Percentiles rank a stretch among this genome's conserved stretches.
Evolutionary conservation across 202 grass and related monocot genomes (phyloP).

Genomic region (Musa balbisiana): DNA sequence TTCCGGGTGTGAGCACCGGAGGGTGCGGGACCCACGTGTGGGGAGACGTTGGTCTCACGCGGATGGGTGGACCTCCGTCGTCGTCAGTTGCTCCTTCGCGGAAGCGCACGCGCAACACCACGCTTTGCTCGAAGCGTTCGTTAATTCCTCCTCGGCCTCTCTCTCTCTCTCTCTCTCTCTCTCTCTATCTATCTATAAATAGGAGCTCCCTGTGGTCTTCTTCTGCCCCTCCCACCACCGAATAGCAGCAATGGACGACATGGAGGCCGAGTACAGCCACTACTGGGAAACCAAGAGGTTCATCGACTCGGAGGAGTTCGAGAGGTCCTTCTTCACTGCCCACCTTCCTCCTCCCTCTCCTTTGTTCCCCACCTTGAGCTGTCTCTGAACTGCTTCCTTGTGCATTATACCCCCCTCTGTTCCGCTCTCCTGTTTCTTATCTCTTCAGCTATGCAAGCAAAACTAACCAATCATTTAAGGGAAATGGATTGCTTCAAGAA

Average conservation of each 20-base stretch:
- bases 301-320: slow-evolving; percentile 35
- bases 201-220: background rate
- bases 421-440: background rate
- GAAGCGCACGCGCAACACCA: too few species aligned
- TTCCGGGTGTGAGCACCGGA: too few species aligned
- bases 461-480: too few species aligned
- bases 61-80: too few species aligned
- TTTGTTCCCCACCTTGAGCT: too few species aligned
- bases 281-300: slow-evolving; percentile 42
- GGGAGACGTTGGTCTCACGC: too few species aligned
- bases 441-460: background rate
- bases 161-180: background rate
- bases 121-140: background rate
- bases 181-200: slow-evolving; percentile 8
- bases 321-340: slow-evolving; percentile 16
- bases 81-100: too few species aligned
- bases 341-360: background rate
- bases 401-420: background rate
- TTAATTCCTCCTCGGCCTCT: background rate
- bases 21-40: too few species aligned
- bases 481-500: too few species aligned
- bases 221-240: background rate
- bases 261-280: slow-evolving; percentile 28
- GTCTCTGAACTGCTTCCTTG: background rate
- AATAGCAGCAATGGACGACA: background rate